Evolutionary conservation across 192 early-diverging fungal species (phyloP).

Genomic region (Backusella mclennaniae): DNA sequence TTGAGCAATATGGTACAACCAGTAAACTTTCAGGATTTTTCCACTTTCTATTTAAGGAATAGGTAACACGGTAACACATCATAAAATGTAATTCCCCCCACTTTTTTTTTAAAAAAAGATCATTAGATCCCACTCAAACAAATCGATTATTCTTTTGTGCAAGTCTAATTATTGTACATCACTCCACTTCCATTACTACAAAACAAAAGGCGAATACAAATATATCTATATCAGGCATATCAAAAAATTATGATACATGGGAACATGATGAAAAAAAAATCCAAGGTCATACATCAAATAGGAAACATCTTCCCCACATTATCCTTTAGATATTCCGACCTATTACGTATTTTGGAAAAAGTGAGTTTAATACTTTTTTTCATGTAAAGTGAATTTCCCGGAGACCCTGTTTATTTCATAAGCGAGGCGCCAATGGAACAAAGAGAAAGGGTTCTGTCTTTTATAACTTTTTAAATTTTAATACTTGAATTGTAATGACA

Average conservation of each 20-base stretch:
- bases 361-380: conserved; percentile 6
- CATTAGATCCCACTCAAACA: neutral
- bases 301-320: neutral
- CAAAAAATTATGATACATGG: neutral
- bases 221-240: neutral
- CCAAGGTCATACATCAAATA: conserved; percentile 1
- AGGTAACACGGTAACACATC: neutral
- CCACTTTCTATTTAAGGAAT: neutral
- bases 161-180: neutral
- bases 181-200: neutral
- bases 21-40: conserved; percentile 9
- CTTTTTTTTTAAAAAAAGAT: neutral
- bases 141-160: neutral
- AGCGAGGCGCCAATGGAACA: neutral
- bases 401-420: conserved; percentile 19
- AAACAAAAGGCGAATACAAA: neutral
- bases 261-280: neutral
- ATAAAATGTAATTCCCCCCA: neutral
- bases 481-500: neutral
- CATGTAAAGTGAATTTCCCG: conserved; percentile 4
- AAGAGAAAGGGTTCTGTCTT: conserved; percentile 1
- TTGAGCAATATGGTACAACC: neutral
- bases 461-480: neutral
- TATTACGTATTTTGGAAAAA: conserved; percentile 7
- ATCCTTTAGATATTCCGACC: conserved; percentile 6